Evolutionary conservation across 2,329 filamentous ascomycete species (phyloP).

Genomic region (Thermoascus crustaceus): DNA sequence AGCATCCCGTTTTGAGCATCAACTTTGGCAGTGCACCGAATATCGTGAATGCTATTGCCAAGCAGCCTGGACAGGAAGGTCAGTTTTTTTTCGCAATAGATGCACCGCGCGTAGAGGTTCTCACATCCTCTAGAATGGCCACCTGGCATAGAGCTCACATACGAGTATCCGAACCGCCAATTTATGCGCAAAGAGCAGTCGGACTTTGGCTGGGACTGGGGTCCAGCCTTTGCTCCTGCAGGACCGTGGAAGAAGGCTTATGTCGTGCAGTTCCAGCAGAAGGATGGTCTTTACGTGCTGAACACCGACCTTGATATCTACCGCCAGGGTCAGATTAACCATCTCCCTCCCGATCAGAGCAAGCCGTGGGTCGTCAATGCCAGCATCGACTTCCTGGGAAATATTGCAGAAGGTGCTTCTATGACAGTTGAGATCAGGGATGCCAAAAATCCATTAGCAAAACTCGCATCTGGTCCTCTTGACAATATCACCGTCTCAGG

Average conservation of each 20-base stretch:
- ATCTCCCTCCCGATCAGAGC: conserved; percentile 49
- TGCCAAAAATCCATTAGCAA: conserved; percentile 24
- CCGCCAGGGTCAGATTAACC: conserved; percentile 50
- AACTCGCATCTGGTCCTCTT: conserved; percentile 32
- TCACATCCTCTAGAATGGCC: conserved; percentile 39
- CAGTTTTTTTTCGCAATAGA: conserved; percentile 2
- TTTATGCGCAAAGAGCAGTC: conserved; percentile 55
- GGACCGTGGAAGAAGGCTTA: conserved; percentile 55
- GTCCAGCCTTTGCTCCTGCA: conserved; percentile 53
- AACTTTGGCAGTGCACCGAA: conserved; percentile 51
- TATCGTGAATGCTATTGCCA: conserved; percentile 47
- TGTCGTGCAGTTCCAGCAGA: conserved; percentile 42
- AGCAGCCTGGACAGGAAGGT: conserved; percentile 42
- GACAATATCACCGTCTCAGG: conserved; percentile 33
- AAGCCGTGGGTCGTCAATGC: conserved; percentile 55
- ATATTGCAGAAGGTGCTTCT: conserved; percentile 34
- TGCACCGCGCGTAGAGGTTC: neutral
- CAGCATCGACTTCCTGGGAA: conserved; percentile 50
- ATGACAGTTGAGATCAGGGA: conserved; percentile 44
- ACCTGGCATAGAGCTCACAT: conserved; percentile 38
- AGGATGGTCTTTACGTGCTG: conserved; percentile 39
- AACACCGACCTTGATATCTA: conserved; percentile 54
- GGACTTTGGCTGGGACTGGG: conserved; percentile 60
- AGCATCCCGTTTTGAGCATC: conserved; percentile 37
- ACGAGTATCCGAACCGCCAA: conserved; percentile 47